A percentile compares a stretch with the other conserved stretches of the same genome.
Conservation (phyloP, 441 rosid species). For the Adansonia grandidieri region DNA sequence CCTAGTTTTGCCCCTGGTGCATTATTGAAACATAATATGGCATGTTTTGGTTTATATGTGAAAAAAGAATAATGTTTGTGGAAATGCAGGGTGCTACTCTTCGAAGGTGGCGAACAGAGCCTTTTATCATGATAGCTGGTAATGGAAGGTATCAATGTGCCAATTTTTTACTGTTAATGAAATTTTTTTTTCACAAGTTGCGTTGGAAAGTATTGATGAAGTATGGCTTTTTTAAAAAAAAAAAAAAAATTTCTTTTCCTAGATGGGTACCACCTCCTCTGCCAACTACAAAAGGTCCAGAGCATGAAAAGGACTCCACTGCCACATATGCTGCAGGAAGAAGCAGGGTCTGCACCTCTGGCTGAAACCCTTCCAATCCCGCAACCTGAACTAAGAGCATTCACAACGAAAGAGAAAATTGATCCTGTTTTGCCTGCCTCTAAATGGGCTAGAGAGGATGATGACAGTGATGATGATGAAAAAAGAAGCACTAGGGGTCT, state of each 20-base stretch:
- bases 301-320: conserved; percentile 82
- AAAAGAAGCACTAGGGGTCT: conserved; percentile 56
- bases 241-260: too few relatives aligned
- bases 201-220: conserved; percentile 13
- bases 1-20: neutral
- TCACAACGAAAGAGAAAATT: conserved; percentile 65
- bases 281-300: conserved; percentile 69
- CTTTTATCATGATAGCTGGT: conserved; percentile 98
- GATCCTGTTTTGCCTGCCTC: conserved; percentile 81
- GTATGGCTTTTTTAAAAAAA: neutral
- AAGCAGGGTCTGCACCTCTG: conserved; percentile 18
- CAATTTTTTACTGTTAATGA: conserved; percentile 23
- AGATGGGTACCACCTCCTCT: conserved; percentile 86
- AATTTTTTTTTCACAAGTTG: conserved; percentile 21
- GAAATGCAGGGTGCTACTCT: conserved; percentile 91
- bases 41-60: neutral
- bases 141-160: conserved; percentile 79
- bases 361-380: conserved; percentile 53
- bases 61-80: conserved; percentile 20
- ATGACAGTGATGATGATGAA: conserved; percentile 83
- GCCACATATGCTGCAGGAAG: conserved; percentile 93
- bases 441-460: conserved; percentile 95
- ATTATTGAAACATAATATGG: conserved; percentile 7
- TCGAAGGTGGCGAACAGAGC: conserved; percentile 98
- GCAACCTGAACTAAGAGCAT: conserved; percentile 66